A percentile compares a stretch with the other conserved stretches of the same genome.
These are phyloP conservation scores for Globisporangium parvum DNA, from an alignment of 352 stramenopile genomes.

Conservation along the genomic window DNA sequence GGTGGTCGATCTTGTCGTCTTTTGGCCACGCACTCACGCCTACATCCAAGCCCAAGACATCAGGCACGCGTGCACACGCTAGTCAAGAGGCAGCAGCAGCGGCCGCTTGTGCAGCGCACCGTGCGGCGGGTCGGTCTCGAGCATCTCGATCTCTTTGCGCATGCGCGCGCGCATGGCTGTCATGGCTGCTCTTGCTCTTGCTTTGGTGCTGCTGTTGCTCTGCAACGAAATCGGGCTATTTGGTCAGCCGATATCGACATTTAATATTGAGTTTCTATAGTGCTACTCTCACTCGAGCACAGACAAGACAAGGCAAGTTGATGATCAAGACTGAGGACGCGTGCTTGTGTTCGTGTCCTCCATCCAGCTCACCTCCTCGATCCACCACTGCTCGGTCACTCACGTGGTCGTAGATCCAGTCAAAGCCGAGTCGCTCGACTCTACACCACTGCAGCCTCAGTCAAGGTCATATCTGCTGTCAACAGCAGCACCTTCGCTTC, in stretches of 20 bases:
- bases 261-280: neutral
- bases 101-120: constrained; percentile 19
- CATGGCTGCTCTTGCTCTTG: constrained; percentile 22
- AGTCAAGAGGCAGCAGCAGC: neutral
- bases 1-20: constrained; percentile 61
- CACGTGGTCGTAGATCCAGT: too few relatives aligned
- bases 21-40: constrained; percentile 73
- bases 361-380: too few relatives aligned
- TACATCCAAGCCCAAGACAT: constrained; percentile 5
- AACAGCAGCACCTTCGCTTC: too few relatives aligned
- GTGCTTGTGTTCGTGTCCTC: too few relatives aligned
- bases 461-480: too few relatives aligned
- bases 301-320: too few relatives aligned
- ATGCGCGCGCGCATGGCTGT: constrained; percentile 71
- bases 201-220: too few relatives aligned
- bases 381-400: too few relatives aligned
- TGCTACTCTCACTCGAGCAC: neutral
- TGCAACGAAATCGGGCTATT: too few relatives aligned
- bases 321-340: too few relatives aligned
- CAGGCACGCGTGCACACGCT: neutral
- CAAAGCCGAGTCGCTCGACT: too few relatives aligned
- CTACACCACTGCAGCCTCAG: too few relatives aligned
- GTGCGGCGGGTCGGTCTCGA: constrained; percentile 70
- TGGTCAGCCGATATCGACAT: neutral
- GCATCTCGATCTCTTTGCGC: constrained; percentile 81